These are phyloP conservation scores for Panaeolus cyanescens DNA, from an alignment of 768 basidiomycete species.

Conservation along the genomic window DNA sequence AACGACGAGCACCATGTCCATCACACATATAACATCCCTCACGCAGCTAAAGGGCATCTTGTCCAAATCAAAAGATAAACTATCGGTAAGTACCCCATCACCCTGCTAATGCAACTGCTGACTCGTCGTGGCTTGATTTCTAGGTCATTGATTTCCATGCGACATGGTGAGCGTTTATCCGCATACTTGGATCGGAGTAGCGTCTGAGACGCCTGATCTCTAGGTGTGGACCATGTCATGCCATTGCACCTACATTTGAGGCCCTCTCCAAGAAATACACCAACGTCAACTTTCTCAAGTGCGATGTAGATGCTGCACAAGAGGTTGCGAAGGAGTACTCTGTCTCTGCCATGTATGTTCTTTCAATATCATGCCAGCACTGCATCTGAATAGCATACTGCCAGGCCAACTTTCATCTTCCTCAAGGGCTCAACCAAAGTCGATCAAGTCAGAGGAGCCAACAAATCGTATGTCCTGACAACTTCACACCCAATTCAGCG, in stretches of 20 bases:
- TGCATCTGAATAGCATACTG: not conserved
- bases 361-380: not conserved
- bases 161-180: constrained; percentile 56
- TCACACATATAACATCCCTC: constrained; percentile 64
- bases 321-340: constrained; percentile 68
- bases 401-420: constrained; percentile 85
- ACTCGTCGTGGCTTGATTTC: constrained; percentile 5
- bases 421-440: constrained; percentile 67
- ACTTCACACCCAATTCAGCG: not conserved
- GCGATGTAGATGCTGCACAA: constrained; percentile 70
- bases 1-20: constrained; percentile 28
- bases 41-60: constrained; percentile 64
- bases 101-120: not conserved
- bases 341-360: constrained; percentile 71
- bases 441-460: constrained; percentile 73
- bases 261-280: constrained; percentile 66
- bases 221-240: constrained; percentile 88
- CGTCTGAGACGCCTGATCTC: not conserved
- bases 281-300: constrained; percentile 81
- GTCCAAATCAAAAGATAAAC: constrained; percentile 58
- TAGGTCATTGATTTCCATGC: constrained; percentile 90
- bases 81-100: constrained; percentile 48
- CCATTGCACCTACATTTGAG: constrained; percentile 78
- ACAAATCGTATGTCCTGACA: constrained; percentile 50
- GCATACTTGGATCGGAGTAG: constrained; percentile 2